Evolutionary conservation across 805 yeast genomes (phyloP), one percentile per base, ranked within the genome.

Genomic region (Cyberlindnera subsufficiens): DNA sequence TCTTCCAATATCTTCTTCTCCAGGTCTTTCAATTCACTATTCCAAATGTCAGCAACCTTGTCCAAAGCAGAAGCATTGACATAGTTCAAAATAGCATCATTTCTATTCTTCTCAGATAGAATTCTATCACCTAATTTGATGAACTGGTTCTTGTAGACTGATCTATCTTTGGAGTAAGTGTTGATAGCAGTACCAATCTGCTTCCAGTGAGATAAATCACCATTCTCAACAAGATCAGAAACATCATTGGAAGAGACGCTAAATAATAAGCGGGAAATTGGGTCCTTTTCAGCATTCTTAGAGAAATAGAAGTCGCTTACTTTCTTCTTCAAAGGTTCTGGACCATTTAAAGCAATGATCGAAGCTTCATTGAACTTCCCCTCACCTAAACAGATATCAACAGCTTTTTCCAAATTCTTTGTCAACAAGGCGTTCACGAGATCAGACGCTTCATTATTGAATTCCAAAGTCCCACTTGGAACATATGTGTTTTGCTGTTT

Each of bases 21-120:
- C 25, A 67, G 56, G 1, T 68, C 57, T 38, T 72, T 65, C 55
- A 84, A 67, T 63, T 93, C 99, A 22, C 77, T 69, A 40, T 86
- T 73, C 99, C 99, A 93, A 49, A 93, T 76, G 11, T 69, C 62
- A 5, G 95, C 77, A 37, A 88, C 81, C 56, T 82, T 85, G 48
- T 84, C 95, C 40, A 89, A 69, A 4, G 93, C 81, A 35, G 80
- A 76, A 27, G 96, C 96, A 17, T 88, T 85, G 50, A 88, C 69
- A 61, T 82, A 93, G 50, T 89, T 80, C 30, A 77, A 63, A 37
- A 91, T 68, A 3, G 99, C 96, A 58, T 80, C 75, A 54, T 80
- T 78, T 61, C 97, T 78, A 42, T 75, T 65, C 14, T 69, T 65
- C 6, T 74, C 67, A 1, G 63, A 64, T 40, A 78, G 64, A 18